Percentiles rank a stretch among this genome's conserved stretches.
Evolutionary conservation across 73 alveolate species (phyloP).

Genomic region (Tetrahymena malaccensis): DNA sequence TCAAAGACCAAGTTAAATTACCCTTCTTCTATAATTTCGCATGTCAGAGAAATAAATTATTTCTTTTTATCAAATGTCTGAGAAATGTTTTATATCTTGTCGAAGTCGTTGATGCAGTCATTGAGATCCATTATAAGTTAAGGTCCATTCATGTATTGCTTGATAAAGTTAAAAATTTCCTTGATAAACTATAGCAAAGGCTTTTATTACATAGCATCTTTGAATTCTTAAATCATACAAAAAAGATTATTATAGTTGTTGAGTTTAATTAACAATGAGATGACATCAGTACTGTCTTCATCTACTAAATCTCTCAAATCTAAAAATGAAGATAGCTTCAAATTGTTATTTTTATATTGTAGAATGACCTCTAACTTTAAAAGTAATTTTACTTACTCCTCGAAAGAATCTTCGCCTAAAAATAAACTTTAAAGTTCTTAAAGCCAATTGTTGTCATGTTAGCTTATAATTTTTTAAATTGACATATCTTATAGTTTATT

Average conservation of each 20-base stretch:
- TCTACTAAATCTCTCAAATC: background rate
- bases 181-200: background rate
- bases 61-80: background rate
- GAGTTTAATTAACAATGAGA: background rate
- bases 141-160: background rate
- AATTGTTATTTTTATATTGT: background rate
- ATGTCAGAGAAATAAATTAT: background rate
- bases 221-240: background rate
- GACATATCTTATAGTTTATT: background rate
- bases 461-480: background rate
- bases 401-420: background rate
- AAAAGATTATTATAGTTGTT: background rate
- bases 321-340: background rate
- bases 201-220: background rate
- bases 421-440: background rate
- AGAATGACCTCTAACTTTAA: background rate
- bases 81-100: background rate
- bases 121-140: background rate
- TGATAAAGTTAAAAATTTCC: background rate
- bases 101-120: background rate
- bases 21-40: background rate
- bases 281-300: background rate
- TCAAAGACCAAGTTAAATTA: background rate
- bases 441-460: background rate
- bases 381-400: background rate